Conservation (phyloP, 2,329 filamentous ascomycete species). For the Penicillium corylophilum region DNA sequence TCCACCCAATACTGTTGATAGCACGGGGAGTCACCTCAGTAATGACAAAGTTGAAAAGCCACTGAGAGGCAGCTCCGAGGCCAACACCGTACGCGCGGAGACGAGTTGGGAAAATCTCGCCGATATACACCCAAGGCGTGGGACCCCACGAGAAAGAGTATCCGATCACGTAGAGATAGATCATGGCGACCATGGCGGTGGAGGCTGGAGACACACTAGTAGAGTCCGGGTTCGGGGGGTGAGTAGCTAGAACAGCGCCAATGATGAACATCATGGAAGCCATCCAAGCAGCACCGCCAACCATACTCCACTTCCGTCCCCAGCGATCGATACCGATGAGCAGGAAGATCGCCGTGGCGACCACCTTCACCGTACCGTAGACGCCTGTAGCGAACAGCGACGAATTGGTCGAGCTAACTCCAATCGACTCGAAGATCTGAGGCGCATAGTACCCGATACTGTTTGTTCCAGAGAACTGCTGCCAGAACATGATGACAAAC, state of each 20-base stretch:
- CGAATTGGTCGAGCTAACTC: conserved; percentile 32
- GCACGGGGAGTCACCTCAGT: conserved; percentile 43
- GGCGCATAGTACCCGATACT: conserved; percentile 42
- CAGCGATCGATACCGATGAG: conserved; percentile 40
- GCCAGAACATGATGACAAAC: conserved; percentile 42
- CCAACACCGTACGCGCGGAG: conserved; percentile 43
- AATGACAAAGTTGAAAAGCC: conserved; percentile 45
- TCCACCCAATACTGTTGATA: conserved; percentile 40
- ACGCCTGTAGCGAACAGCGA: conserved; percentile 41
- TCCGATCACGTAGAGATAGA: conserved; percentile 49
- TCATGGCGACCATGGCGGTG: conserved; percentile 46
- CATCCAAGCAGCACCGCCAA: conserved; percentile 38
- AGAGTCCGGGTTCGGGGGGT: conserved; percentile 31
- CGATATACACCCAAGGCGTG: conserved; percentile 36
- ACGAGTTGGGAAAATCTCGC: conserved; percentile 42
- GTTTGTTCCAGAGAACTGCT: conserved; percentile 43
- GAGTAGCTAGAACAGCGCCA: conserved; percentile 32
- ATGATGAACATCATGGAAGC: conserved; percentile 43
- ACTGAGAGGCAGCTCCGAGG: conserved; percentile 39
- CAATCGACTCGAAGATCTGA: conserved; percentile 39
- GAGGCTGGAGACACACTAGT: conserved; percentile 31
- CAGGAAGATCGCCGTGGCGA: conserved; percentile 38
- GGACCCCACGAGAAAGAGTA: conserved; percentile 30
- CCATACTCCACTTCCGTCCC: conserved; percentile 36
- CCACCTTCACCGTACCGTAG: conserved; percentile 41